phyloP scores from a whole-genome alignment of 2,329 filamentous ascomycete genomes.

The Clonostachys rosea region DNA sequence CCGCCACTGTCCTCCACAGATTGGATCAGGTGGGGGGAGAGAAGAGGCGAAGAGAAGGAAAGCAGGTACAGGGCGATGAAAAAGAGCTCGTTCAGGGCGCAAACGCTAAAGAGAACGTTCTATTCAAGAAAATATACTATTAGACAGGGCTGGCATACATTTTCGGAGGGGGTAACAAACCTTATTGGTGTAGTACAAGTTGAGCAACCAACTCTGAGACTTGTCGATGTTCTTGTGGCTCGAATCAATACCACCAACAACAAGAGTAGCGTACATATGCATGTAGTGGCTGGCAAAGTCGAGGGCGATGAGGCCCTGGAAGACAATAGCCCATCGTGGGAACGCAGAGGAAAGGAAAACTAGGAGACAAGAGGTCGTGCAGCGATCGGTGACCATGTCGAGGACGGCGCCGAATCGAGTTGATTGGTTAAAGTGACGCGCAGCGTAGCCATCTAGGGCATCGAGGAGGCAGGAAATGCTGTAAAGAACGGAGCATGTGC shows the following conservation, averaged over 20 bases:
- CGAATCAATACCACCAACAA: conserved; percentile 74
- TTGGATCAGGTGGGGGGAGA: conserved; percentile 78
- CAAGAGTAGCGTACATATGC: conserved; percentile 96
- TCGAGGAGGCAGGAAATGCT: conserved; percentile 92
- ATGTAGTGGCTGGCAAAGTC: conserved; percentile 97
- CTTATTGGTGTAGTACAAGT: conserved; percentile 96
- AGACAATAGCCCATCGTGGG: conserved; percentile 88
- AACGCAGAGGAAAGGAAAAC: conserved; percentile 95
- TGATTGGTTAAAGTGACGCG: conserved; percentile 74
- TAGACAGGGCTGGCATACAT: not conserved
- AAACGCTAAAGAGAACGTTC: conserved; percentile 89
- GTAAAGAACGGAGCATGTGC: conserved; percentile 88
- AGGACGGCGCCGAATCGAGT: conserved; percentile 95
- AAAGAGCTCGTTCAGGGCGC: conserved; percentile 89
- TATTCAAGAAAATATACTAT: conserved; percentile 24
- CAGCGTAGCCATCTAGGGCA: conserved; percentile 91
- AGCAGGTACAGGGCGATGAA: conserved; percentile 98
- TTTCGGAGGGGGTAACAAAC: conserved; percentile 44
- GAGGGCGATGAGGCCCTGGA: conserved; percentile 87
- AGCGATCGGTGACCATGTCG: conserved; percentile 98
- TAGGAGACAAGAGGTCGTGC: conserved; percentile 90
- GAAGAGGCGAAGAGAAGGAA: conserved; percentile 86
- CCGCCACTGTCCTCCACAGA: conserved; percentile 49
- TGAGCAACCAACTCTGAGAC: conserved; percentile 81
- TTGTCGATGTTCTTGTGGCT: conserved; percentile 94